Percentiles rank a stretch among this genome's conserved stretches.
Conservation (phyloP, 306 rosid genomes). For the Cyclanthera cordifolia region DNA sequence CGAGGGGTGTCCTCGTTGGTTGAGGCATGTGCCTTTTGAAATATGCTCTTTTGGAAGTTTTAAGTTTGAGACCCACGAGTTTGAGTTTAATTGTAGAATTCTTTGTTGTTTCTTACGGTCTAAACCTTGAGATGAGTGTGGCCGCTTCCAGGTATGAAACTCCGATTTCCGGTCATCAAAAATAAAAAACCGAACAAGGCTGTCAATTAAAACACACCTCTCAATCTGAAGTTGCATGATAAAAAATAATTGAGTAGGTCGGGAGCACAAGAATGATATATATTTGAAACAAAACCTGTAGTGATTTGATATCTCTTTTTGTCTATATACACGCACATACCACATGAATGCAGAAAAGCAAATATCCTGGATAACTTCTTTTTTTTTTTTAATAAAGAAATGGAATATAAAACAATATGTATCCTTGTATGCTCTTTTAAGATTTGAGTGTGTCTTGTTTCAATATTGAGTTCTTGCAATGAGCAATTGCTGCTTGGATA, state of each 20-base stretch:
- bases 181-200: no score
- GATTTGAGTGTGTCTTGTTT: slow-evolving; percentile 45
- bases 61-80: no score
- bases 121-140: no score
- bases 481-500: slow-evolving; percentile 98
- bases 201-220: background rate
- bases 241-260: background rate
- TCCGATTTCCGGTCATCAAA: no score
- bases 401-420: background rate
- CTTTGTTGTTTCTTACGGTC: no score
- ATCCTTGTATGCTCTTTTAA: slow-evolving; percentile 8
- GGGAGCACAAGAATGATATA: background rate
- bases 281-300: slow-evolving; percentile 6
- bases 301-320: slow-evolving; percentile 7
- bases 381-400: slow-evolving; percentile 4
- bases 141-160: no score
- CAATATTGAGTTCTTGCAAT: slow-evolving; percentile 81
- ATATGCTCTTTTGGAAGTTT: no score
- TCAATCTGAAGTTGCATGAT: background rate
- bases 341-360: slow-evolving; percentile 14
- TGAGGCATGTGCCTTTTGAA: no score
- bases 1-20: no score
- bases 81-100: no score
- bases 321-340: slow-evolving; percentile 8
- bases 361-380: slow-evolving; percentile 8